phyloP scores from a whole-genome alignment of 805 yeast species.

The Sugiyamaella chiloensis region DNA sequence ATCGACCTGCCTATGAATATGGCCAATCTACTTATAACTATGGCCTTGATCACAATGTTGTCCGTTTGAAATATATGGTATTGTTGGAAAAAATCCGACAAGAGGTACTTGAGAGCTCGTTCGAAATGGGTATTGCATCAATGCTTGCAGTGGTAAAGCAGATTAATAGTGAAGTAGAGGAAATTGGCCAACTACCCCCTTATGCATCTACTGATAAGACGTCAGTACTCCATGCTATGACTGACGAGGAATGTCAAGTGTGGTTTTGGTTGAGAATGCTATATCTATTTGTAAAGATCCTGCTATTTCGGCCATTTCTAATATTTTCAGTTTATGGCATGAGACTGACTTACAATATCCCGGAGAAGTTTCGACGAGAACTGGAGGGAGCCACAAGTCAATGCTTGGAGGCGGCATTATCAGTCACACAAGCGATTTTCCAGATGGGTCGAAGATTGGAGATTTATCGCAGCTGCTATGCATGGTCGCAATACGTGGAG shows the following conservation, averaged over 20 bases:
- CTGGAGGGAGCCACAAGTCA: neutral
- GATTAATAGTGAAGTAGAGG: constrained; percentile 10
- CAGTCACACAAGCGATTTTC: constrained; percentile 13
- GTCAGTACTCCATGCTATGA: constrained; percentile 5
- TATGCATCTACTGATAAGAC: constrained; percentile 11
- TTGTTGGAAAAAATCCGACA: constrained; percentile 3
- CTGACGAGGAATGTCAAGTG: constrained; percentile 13
- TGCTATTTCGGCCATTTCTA: constrained; percentile 14
- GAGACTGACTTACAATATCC: neutral
- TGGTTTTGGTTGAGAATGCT: constrained; percentile 16
- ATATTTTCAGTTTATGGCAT: constrained; percentile 11
- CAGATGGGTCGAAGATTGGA: constrained; percentile 13
- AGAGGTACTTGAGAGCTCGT: neutral
- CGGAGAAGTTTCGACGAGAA: neutral
- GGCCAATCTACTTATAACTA: constrained; percentile 1
- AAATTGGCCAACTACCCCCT: constrained; percentile 5
- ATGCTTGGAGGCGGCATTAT: constrained; percentile 11
- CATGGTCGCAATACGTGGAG: constrained; percentile 14
- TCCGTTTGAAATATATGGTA: neutral
- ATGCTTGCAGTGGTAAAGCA: neutral
- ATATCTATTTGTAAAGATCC: constrained; percentile 9
- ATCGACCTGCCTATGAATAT: neutral
- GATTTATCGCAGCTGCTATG: constrained; percentile 2
- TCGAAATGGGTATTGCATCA: constrained; percentile 3
- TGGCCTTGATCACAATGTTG: constrained; percentile 5